Conservation (phyloP, 1,139 yeast genomes). For the Lodderomyces pseudojiufengensis region DNA sequence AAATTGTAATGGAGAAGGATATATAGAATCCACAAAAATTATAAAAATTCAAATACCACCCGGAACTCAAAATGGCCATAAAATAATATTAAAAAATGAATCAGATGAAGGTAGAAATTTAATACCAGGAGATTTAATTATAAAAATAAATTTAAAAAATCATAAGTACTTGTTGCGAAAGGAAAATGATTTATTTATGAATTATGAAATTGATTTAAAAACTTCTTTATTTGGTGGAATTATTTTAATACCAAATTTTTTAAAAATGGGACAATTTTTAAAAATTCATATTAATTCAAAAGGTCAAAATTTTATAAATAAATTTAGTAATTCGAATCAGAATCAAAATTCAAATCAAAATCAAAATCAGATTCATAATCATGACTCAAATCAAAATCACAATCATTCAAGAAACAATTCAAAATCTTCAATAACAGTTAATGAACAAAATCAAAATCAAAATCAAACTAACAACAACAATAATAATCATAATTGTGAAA, state of each 20-base stretch:
- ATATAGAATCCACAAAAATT: slow-evolving; percentile 43
- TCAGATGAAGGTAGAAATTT: slow-evolving; percentile 62
- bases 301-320: slow-evolving; percentile 26
- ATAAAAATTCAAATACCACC: slow-evolving; percentile 49
- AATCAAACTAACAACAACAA: too few relatives aligned
- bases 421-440: too few relatives aligned
- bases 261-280: slow-evolving; percentile 38
- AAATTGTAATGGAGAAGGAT: slow-evolving; percentile 32
- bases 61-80: slow-evolving; percentile 51
- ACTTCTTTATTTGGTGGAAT: slow-evolving; percentile 58
- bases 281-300: slow-evolving; percentile 39
- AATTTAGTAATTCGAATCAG: too few relatives aligned
- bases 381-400: too few relatives aligned
- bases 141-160: slow-evolving; percentile 33
- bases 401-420: too few relatives aligned
- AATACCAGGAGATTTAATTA: slow-evolving; percentile 64
- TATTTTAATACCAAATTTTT: slow-evolving; percentile 41
- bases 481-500: slow-evolving; percentile 33
- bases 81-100: slow-evolving; percentile 50
- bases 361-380: too few relatives aligned
- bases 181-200: slow-evolving; percentile 46
- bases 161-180: slow-evolving; percentile 46
- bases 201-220: slow-evolving; percentile 43
- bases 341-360: too few relatives aligned
- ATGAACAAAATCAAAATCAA: too few relatives aligned